Evolutionary conservation across 495 filamentous ascomycete genomes (phyloP).

Genomic region (Clavariopsis aquatica): DNA sequence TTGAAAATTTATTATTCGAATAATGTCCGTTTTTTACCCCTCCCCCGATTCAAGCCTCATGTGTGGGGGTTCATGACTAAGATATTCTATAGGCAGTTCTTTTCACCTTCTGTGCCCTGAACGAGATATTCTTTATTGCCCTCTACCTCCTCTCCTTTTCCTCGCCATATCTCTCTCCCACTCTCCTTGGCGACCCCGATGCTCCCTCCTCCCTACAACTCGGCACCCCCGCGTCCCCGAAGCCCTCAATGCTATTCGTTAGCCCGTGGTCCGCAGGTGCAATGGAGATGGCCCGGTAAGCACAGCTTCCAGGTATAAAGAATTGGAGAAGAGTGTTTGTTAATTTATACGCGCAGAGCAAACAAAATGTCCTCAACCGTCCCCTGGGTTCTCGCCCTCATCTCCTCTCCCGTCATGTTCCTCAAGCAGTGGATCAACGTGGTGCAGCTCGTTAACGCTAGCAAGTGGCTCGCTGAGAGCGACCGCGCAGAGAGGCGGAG

Average conservation of each 20-base stretch:
- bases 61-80: conserved; percentile 11
- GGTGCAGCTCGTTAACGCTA: conserved; percentile 90
- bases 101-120: conserved; percentile 84
- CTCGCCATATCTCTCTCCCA: conserved; percentile 79
- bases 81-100: conserved; percentile 69
- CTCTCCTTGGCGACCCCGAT: conserved; percentile 59
- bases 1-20: conserved; percentile 96
- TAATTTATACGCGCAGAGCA: conserved; percentile 46
- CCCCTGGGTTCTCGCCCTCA: conserved; percentile 85
- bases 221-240: conserved; percentile 65
- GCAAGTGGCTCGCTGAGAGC: conserved; percentile 87
- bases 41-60: background rate
- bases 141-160: conserved; percentile 97
- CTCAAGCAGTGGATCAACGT: conserved; percentile 93
- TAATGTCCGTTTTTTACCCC: conserved; percentile 62
- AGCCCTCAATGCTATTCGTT: conserved; percentile 68
- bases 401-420: conserved; percentile 82
- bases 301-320: background rate
- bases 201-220: conserved; percentile 59
- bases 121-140: conserved; percentile 96
- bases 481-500: conserved; percentile 63
- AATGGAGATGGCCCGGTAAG: conserved; percentile 74
- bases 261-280: conserved; percentile 89
- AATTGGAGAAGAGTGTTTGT: background rate
- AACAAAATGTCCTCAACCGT: conserved; percentile 87